phyloP scores from a whole-genome alignment of 257 asterid genomes.

The Coffea canephora region DNA sequence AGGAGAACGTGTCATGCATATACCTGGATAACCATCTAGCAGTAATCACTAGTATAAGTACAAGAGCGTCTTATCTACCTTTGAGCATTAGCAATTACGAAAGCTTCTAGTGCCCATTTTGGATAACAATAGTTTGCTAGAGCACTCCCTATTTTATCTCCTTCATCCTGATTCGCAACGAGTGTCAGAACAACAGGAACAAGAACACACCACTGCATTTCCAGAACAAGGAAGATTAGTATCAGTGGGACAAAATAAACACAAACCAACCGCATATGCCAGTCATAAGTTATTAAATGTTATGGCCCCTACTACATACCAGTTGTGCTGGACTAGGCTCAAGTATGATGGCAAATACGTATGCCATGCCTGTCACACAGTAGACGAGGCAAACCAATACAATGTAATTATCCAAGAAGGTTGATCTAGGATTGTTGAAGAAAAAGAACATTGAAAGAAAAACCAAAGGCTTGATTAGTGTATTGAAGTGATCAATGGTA shows the following conservation, averaged over 20 bases:
- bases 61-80: conserved; percentile 47
- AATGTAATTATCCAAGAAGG: conserved; percentile 65
- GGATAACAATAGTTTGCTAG: conserved; percentile 71
- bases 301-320: conserved; percentile 42
- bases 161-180: conserved; percentile 74
- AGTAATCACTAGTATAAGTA: not conserved
- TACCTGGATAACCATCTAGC: not conserved
- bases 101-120: conserved; percentile 92
- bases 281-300: not conserved
- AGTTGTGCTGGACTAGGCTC: conserved; percentile 89
- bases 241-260: conserved; percentile 7
- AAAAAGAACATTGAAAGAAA: conserved; percentile 94
- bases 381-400: conserved; percentile 76
- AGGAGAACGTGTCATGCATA: conserved; percentile 16
- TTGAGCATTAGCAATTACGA: conserved; percentile 79
- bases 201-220: conserved; percentile 91
- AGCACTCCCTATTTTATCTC: conserved; percentile 42
- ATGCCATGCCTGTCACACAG: conserved; percentile 92
- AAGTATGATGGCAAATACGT: conserved; percentile 74
- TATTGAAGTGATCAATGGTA: conserved; percentile 74
- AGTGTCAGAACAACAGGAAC: conserved; percentile 93
- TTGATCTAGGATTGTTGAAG: conserved; percentile 86
- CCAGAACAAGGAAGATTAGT: conserved; percentile 9
- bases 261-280: not conserved
- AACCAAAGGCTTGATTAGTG: conserved; percentile 81